phyloP scores from a whole-genome alignment of 192 early-diverging fungal species.

The Entomortierella beljakovae region DNA sequence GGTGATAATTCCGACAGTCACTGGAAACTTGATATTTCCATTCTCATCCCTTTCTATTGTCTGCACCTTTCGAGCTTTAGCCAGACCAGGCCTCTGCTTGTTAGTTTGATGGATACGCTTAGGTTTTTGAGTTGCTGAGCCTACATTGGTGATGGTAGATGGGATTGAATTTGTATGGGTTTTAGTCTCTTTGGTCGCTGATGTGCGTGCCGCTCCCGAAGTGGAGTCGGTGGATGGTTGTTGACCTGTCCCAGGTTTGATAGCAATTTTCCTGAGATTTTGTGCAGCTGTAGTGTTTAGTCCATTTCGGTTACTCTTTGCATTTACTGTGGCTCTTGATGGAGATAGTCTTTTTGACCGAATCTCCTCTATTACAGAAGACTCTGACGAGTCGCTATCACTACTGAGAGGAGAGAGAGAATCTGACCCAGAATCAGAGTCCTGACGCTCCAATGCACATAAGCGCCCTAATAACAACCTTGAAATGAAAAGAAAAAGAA shows the following conservation, averaged over 20 bases:
- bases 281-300: constrained; percentile 1
- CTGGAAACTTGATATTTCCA: constrained; percentile 81
- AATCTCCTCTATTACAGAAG: constrained; percentile 14
- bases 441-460: constrained; percentile 7
- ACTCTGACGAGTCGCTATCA: constrained; percentile 29
- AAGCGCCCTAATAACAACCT: constrained; percentile 41
- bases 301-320: neutral
- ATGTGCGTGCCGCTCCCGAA: neutral
- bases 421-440: constrained; percentile 28
- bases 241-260: too few species aligned
- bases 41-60: constrained; percentile 63
- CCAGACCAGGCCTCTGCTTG: constrained; percentile 19
- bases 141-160: constrained; percentile 49
- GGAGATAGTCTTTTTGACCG: constrained; percentile 1
- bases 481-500: neutral
- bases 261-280: constrained; percentile 14
- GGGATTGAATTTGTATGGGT: constrained; percentile 6
- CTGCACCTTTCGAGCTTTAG: constrained; percentile 24
- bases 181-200: constrained; percentile 6
- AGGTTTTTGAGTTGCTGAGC: constrained; percentile 39
- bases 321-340: neutral
- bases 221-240: neutral
- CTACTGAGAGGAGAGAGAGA: constrained; percentile 23
- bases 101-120: constrained; percentile 45
- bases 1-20: constrained; percentile 83